A percentile compares a stretch with the other conserved stretches of the same genome.
Evolutionary conservation across 371 early-diverging fungal species (phyloP).

Genomic region (Blakeslea trispora): DNA sequence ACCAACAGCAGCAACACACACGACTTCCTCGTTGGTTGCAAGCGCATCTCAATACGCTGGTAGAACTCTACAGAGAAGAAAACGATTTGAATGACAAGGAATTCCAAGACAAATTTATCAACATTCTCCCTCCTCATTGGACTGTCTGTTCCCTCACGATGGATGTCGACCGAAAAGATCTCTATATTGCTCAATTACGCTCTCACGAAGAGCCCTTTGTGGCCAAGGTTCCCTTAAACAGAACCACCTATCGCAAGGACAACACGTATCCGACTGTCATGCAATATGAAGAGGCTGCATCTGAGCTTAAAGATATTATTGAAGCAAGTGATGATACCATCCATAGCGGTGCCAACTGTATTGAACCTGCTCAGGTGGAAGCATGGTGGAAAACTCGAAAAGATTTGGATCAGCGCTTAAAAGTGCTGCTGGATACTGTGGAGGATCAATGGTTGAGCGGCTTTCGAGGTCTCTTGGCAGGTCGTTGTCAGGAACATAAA

Average conservation of each 20-base stretch:
- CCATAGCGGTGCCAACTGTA: constrained; percentile 28
- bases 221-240: constrained; percentile 72
- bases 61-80: constrained; percentile 42
- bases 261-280: constrained; percentile 5
- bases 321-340: constrained; percentile 58
- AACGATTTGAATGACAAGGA: constrained; percentile 29
- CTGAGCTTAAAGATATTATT: constrained; percentile 61
- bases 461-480: constrained; percentile 53
- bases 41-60: constrained; percentile 34
- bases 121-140: constrained; percentile 66
- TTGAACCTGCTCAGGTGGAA: constrained; percentile 59
- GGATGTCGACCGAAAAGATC: constrained; percentile 59
- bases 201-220: constrained; percentile 54
- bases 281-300: constrained; percentile 37
- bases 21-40: constrained; percentile 24
- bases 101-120: constrained; percentile 53
- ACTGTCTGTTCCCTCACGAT: constrained; percentile 75
- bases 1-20: not conserved
- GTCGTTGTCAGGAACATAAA: constrained; percentile 19
- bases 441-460: constrained; percentile 85
- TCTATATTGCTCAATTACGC: constrained; percentile 68
- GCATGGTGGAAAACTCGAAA: constrained; percentile 82
- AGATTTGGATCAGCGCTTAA: constrained; percentile 67
- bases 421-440: constrained; percentile 57
- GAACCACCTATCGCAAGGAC: constrained; percentile 46